Conservation (phyloP, 129 eudicot genomes). For the Artemisia annua region DNA sequence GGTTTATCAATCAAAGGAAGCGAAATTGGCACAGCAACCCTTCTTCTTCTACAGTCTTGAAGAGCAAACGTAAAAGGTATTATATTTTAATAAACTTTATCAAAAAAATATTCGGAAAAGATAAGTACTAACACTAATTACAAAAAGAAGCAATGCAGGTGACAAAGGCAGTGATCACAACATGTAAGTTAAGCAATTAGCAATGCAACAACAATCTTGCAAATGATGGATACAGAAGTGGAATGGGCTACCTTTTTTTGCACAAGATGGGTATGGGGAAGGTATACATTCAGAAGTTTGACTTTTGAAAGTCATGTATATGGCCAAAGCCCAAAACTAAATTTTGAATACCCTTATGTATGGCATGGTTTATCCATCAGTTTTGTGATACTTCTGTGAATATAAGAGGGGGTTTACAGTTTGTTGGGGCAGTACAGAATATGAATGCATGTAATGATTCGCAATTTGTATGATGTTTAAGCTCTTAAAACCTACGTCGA, state of each 20-base stretch:
- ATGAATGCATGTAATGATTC: constrained; percentile 15
- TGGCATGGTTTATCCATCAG: constrained; percentile 11
- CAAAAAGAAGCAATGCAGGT: constrained; percentile 52
- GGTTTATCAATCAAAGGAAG: constrained; percentile 94
- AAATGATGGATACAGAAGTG: constrained; percentile 1
- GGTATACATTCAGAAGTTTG: constrained; percentile 10
- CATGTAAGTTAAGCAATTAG: constrained; percentile 24
- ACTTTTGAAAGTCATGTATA: constrained; percentile 17
- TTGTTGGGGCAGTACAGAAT: constrained; percentile 23
- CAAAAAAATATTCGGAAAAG: neutral
- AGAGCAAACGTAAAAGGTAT: constrained; percentile 84
- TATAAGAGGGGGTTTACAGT: constrained; percentile 15
- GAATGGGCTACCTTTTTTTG: constrained; percentile 2
- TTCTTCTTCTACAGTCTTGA: constrained; percentile 61
- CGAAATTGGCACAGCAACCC: constrained; percentile 87
- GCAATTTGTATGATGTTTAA: neutral
- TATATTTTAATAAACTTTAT: neutral
- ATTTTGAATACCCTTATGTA: constrained; percentile 11
- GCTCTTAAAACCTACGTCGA: neutral
- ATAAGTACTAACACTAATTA: constrained; percentile 31
- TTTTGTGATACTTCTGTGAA: constrained; percentile 29
- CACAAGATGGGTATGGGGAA: constrained; percentile 16
- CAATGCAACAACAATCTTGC: constrained; percentile 8
- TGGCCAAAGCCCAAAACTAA: constrained; percentile 11
- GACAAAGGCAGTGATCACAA: constrained; percentile 33